These are phyloP conservation scores for Nigrograna mackinnonii DNA, from an alignment of 2,329 filamentous ascomycete genomes.

Conservation along the genomic window DNA sequence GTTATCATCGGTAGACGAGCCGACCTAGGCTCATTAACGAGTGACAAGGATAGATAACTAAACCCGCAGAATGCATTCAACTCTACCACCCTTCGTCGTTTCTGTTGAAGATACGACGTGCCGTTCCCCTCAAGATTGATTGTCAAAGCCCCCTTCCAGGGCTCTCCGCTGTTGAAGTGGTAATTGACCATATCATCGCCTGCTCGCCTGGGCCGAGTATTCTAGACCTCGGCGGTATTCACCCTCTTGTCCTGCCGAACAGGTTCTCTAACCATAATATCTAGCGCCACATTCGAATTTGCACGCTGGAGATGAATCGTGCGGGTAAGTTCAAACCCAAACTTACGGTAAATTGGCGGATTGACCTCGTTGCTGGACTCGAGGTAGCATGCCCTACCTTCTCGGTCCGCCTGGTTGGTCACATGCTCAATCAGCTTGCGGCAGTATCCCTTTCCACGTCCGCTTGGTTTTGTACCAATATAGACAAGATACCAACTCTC, in stretches of 20 bases:
- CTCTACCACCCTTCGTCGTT: no score
- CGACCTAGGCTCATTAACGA: no score
- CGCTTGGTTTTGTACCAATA: constrained; percentile 73
- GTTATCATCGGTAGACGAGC: no score
- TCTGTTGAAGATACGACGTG: no score
- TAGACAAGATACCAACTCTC: constrained; percentile 84
- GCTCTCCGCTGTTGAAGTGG: constrained; percentile 14
- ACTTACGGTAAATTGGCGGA: constrained; percentile 71
- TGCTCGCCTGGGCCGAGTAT: no score
- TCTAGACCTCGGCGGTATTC: no score
- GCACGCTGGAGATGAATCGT: constrained; percentile 66
- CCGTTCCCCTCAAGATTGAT: no score
- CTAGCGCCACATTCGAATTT: constrained; percentile 64
- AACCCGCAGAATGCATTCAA: no score
- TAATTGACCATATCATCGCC: no score
- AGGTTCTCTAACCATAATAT: constrained; percentile 83
- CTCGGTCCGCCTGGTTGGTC: constrained; percentile 66
- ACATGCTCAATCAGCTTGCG: constrained; percentile 72
- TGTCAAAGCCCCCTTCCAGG: neutral
- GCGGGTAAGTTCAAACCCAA: constrained; percentile 70
- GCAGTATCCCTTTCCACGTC: constrained; percentile 74
- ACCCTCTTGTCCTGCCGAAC: constrained; percentile 21
- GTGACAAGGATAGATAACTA: no score
- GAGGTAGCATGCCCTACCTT: constrained; percentile 72
- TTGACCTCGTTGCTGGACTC: constrained; percentile 75